These are phyloP conservation scores for Daedaleopsis sinensis DNA, from an alignment of 768 basidiomycete genomes.

Conservation along the genomic window DNA sequence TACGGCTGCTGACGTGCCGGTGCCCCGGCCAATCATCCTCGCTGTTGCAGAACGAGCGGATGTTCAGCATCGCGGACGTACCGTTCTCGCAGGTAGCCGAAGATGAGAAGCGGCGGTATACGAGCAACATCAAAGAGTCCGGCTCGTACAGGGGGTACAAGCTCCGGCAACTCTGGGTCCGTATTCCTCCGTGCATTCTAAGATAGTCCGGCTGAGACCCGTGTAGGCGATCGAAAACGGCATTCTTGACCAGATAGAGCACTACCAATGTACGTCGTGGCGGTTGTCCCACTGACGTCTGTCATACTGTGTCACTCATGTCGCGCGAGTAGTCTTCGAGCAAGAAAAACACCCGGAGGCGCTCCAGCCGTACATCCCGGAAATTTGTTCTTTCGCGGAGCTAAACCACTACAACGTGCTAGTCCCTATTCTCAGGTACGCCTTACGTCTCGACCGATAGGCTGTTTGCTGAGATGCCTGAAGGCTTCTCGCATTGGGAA, in stretches of 20 bases:
- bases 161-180: slow-evolving; percentile 54
- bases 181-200: slow-evolving; percentile 14
- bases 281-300: neutral
- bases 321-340: slow-evolving; percentile 53
- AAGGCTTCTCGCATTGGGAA: slow-evolving; percentile 45
- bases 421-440: slow-evolving; percentile 45
- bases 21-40: no score
- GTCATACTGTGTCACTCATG: slow-evolving; percentile 21
- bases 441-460: neutral
- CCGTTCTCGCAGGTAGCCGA: slow-evolving; percentile 36
- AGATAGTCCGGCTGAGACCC: neutral
- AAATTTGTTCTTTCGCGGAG: slow-evolving; percentile 50
- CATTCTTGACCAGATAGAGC: slow-evolving; percentile 63
- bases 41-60: slow-evolving; percentile 32
- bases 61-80: slow-evolving; percentile 40
- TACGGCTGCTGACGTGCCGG: no score
- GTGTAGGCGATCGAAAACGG: slow-evolving; percentile 54
- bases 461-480: neutral
- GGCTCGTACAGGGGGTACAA: slow-evolving; percentile 62
- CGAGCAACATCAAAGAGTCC: slow-evolving; percentile 37
- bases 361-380: slow-evolving; percentile 53
- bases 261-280: slow-evolving; percentile 55
- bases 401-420: slow-evolving; percentile 55
- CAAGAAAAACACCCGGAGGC: slow-evolving; percentile 49
- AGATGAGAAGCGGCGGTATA: slow-evolving; percentile 36